phyloP scores from a whole-genome alignment of 164 flowering plant species.

The Piper longum region DNA sequence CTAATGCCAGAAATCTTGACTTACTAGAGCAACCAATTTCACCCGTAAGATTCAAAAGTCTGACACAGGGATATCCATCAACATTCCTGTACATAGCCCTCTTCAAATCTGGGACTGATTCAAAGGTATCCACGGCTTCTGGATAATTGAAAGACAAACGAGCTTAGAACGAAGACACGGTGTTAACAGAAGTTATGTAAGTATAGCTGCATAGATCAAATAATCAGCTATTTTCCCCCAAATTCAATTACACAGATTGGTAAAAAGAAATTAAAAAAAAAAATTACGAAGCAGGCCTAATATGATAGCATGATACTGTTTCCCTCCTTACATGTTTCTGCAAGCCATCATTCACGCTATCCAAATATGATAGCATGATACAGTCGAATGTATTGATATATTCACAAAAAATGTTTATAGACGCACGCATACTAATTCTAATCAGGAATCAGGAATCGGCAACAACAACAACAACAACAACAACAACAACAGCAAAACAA shows the following conservation, averaged over 20 bases:
- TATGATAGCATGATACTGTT: neutral
- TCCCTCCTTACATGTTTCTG: too few species aligned
- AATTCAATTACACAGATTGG: neutral
- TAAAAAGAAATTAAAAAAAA: too few species aligned
- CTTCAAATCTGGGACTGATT: conserved; percentile 89
- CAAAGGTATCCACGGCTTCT: conserved; percentile 30
- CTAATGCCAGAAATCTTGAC: conserved; percentile 7
- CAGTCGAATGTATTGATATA: too few species aligned
- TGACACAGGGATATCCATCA: conserved; percentile 82
- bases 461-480: neutral
- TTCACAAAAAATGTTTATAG: neutral
- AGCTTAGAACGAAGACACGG: neutral
- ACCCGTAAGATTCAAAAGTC: conserved; percentile 78
- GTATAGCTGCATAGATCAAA: neutral
- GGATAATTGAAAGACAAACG: conserved; percentile 6
- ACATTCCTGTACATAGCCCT: conserved; percentile 55
- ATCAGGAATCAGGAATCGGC: neutral
- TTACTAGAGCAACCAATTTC: conserved; percentile 94
- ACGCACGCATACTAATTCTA: neutral
- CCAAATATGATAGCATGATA: too few species aligned
- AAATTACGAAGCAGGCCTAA: neutral
- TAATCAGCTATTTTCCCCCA: neutral
- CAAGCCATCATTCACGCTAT: too few species aligned
- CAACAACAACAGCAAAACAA: neutral
- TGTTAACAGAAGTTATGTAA: too few species aligned